These are phyloP conservation scores for Paramecium caudatum DNA, from an alignment of 73 alveolate species.

Conservation along the genomic window DNA sequence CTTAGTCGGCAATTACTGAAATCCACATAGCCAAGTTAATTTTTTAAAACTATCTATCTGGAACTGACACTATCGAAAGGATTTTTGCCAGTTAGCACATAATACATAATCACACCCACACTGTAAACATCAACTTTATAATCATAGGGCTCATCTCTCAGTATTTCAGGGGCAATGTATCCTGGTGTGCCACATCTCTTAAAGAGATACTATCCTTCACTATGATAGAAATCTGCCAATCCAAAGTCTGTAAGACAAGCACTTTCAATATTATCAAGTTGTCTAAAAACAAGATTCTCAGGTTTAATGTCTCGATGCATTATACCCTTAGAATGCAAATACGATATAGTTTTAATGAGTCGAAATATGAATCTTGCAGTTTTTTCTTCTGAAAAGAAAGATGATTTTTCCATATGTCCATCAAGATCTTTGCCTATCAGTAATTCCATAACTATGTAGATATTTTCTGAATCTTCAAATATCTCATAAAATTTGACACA, in stretches of 20 bases:
- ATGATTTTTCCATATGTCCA: conserved; percentile 30
- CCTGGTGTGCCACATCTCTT: conserved; percentile 70
- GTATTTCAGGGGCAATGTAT: conserved; percentile 73
- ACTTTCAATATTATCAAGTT: conserved; percentile 73
- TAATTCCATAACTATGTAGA: conserved; percentile 12
- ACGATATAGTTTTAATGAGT: conserved; percentile 36
- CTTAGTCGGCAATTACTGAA: background rate
- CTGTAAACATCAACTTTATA: conserved; percentile 55
- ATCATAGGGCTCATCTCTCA: conserved; percentile 67
- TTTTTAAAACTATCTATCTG: conserved; percentile 24
- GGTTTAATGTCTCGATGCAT: conserved; percentile 92
- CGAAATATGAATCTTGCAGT: background rate
- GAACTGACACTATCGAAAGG: conserved; percentile 40
- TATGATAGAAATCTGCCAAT: conserved; percentile 20
- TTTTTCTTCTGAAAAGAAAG: conserved; percentile 42
- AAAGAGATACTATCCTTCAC: conserved; percentile 15
- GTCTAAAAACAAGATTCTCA: conserved; percentile 84
- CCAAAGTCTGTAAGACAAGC: conserved; percentile 76
- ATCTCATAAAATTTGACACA: background rate
- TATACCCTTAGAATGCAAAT: conserved; percentile 83
- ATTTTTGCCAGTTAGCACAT: conserved; percentile 69
- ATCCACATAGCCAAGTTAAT: conserved; percentile 9
- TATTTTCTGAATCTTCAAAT: conserved; percentile 10
- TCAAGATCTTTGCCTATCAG: conserved; percentile 62
- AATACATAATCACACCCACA: conserved; percentile 75